phyloP scores from a whole-genome alignment of 106 monocot genomes.

The Phalaenopsis equestris region DNA sequence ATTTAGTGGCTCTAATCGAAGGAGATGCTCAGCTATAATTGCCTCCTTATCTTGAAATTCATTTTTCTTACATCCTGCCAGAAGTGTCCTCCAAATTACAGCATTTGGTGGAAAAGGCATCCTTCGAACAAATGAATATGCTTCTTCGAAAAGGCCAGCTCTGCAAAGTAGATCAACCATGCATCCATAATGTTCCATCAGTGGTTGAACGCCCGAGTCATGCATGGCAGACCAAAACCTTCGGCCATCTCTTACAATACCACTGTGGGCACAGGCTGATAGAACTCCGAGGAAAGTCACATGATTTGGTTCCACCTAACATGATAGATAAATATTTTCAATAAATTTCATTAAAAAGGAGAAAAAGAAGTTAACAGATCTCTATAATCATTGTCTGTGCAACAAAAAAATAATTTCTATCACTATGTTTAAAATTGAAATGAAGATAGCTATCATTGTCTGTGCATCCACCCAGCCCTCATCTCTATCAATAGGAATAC shows the following conservation, averaged over 20 bases:
- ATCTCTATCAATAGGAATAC: no score
- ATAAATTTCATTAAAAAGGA: not conserved
- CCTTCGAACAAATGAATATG: conserved; percentile 42
- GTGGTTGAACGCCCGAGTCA: conserved; percentile 55
- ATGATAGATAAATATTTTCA: not conserved
- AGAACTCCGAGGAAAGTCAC: conserved; percentile 79
- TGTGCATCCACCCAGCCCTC: no score
- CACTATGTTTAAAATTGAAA: not conserved
- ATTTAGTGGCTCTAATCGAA: conserved; percentile 70
- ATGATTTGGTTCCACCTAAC: conserved; percentile 78
- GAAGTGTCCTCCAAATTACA: conserved; percentile 81
- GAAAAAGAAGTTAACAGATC: not conserved
- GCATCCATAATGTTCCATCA: conserved; percentile 95
- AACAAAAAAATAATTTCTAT: not conserved
- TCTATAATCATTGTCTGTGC: not conserved
- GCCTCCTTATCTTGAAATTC: conserved; percentile 40
- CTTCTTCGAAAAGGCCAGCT: conserved; percentile 62
- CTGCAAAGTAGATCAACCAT: conserved; percentile 88
- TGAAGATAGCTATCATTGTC: not conserved
- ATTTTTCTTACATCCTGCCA: conserved; percentile 60
- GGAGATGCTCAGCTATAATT: conserved; percentile 37
- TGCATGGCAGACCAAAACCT: conserved; percentile 62
- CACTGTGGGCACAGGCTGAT: conserved; percentile 79
- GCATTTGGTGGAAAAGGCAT: conserved; percentile 78
- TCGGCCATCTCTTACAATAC: conserved; percentile 65